Base-by-base conservation (phyloP, 2,329 filamentous ascomycete genomes). In the Aspergillus novofumigatus region DNA sequence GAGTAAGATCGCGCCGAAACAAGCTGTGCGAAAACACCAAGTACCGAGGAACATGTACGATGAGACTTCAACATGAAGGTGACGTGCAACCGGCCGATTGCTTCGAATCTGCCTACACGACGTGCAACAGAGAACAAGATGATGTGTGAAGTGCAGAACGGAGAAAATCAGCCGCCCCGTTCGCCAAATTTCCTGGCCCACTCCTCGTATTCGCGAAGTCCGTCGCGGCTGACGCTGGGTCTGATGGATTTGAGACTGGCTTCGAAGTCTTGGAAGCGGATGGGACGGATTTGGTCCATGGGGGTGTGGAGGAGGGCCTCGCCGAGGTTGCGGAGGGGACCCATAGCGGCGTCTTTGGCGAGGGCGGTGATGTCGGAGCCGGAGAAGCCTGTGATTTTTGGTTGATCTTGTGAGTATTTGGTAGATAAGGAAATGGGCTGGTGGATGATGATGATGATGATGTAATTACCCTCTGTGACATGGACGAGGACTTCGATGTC, bases 311-410 rank as follows among this genome's bases (percentile, higher is more conserved):
- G 80, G 29, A 99, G 78, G 44, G 89, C 91, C 72, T 97, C 94
- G 26, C 94, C 94, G 2, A 97, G 80, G 53, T 91, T 93, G 32
- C 94, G 85, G 11, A 99, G 79, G 0, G 94, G 94, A 0, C 94
- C 93, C 94, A 99, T 99, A 2, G 94, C 94, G 8, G 94, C 94
- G 71, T 99, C 94, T 75, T 99, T 99, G 7, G 94, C 94, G 8
- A 99, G 80, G 1, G 94, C 92, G 23, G 94, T 97, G 63, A 99
- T 96, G 69, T 99, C 94, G 1, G 92, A 96, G 48, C 94, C 94
- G 8, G 92, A 97, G 76, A 96, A 99, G n/a, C 92, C 92, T 97
- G 63, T 21, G n/a, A 9, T 44, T 52, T 35, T 41, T 25, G 17
- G n/a, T 41, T 29, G 52, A 41, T n/a, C 23, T 23, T 26, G n/a